Conservation (phyloP, 2,329 filamentous ascomycete species). For the Tympanopsis confertula region DNA sequence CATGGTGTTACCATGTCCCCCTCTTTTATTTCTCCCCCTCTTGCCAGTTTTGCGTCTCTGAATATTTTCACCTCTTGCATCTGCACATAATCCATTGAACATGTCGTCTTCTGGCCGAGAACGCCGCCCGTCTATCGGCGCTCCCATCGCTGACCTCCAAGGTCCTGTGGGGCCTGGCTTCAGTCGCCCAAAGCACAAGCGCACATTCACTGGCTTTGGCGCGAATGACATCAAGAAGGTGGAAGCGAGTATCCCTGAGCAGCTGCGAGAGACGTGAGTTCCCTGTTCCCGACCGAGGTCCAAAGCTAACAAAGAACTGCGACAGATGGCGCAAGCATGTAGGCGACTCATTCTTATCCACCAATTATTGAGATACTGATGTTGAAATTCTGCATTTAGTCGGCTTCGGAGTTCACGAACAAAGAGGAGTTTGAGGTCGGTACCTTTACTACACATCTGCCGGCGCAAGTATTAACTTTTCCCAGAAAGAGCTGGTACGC, state of each 20-base stretch:
- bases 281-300: neutral
- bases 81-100: no score
- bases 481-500: constrained; percentile 69
- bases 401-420: constrained; percentile 56
- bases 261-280: neutral
- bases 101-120: constrained; percentile 40
- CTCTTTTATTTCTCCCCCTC: no score
- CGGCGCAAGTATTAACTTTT: no score
- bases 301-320: neutral
- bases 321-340: neutral
- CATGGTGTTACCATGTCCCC: no score
- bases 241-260: constrained; percentile 43
- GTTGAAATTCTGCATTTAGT: neutral
- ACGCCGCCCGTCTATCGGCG: constrained; percentile 69
- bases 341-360: neutral
- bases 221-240: constrained; percentile 84
- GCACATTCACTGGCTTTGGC: constrained; percentile 90
- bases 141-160: constrained; percentile 75
- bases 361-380: neutral
- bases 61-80: no score
- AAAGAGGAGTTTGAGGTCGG: constrained; percentile 81
- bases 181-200: constrained; percentile 85
- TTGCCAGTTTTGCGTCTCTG: no score
- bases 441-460: no score
- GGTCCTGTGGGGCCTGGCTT: constrained; percentile 76